A percentile compares a stretch with the other conserved stretches of the same genome.
phyloP scores from a whole-genome alignment of 768 basidiomycete genomes.

The Dentipellis sp. region DNA sequence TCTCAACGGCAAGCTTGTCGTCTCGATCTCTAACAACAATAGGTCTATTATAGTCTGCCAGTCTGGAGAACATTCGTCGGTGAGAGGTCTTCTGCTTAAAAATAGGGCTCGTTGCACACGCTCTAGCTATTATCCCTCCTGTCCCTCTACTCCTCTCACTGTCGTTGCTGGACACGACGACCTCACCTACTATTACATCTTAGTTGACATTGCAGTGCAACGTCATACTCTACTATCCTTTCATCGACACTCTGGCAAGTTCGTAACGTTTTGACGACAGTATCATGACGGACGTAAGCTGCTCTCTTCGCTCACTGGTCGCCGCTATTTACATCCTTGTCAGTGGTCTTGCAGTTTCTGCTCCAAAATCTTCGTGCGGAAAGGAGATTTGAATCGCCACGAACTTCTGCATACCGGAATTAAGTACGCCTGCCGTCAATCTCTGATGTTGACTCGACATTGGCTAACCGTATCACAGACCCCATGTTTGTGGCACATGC shows the following conservation, averaged over 20 bases:
- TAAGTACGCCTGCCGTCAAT: slow-evolving; percentile 28
- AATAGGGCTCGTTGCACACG: background rate
- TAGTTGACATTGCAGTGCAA: background rate
- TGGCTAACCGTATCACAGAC: slow-evolving; percentile 26
- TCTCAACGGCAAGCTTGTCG: too few relatives aligned
- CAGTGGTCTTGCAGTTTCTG: slow-evolving; percentile 23
- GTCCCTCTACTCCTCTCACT: background rate
- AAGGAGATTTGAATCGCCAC: slow-evolving; percentile 56
- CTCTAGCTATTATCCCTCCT: background rate
- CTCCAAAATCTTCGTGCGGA: slow-evolving; percentile 40
- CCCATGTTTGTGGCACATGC: slow-evolving; percentile 42
- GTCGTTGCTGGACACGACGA: background rate
- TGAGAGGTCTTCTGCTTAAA: background rate
- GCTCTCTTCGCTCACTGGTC: background rate
- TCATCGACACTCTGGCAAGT: background rate
- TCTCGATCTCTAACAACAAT: too few relatives aligned
- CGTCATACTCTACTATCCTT: background rate
- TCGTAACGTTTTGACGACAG: slow-evolving; percentile 6
- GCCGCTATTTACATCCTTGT: background rate
- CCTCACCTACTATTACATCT: background rate
- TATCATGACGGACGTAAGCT: slow-evolving; percentile 6
- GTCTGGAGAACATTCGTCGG: too few relatives aligned
- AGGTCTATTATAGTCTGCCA: too few relatives aligned
- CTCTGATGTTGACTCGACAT: background rate
- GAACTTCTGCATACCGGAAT: slow-evolving; percentile 35